Evolutionary conservation across 2,329 filamentous ascomycete species (phyloP).

Genomic region (Trichoderma koningiopsis): DNA sequence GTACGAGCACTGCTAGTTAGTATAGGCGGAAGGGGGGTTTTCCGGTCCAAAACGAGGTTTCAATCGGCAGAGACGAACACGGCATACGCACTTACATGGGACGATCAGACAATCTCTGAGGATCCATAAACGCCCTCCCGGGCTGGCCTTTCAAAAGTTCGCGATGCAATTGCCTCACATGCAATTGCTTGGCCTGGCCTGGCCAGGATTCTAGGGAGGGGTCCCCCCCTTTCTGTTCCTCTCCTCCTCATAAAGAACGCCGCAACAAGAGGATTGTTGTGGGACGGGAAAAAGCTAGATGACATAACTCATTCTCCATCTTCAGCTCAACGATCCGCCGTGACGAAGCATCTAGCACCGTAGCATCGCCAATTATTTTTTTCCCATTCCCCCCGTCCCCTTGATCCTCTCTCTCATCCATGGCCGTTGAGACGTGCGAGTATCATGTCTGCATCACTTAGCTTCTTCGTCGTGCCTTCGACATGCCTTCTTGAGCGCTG

Average conservation of each 20-base stretch:
- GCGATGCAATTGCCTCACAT: neutral
- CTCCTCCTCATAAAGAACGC: neutral
- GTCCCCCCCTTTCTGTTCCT: neutral
- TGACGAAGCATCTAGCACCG: neutral
- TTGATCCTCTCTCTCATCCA: neutral
- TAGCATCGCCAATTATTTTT: neutral
- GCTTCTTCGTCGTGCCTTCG: neutral
- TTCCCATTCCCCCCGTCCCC: neutral
- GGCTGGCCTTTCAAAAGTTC: neutral
- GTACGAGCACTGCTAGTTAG: neutral
- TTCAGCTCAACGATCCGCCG: constrained; percentile 12
- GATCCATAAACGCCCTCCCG: neutral
- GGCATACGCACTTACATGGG: constrained; percentile 8
- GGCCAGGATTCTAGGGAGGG: neutral
- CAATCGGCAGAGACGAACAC: neutral
- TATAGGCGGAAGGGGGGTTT: neutral
- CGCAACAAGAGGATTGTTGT: neutral
- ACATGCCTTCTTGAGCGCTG: constrained; percentile 16
- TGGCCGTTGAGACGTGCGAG: neutral
- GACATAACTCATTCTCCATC: neutral
- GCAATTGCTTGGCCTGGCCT: neutral
- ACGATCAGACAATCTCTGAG: neutral
- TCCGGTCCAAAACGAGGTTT: neutral
- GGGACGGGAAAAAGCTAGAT: neutral
- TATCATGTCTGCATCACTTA: constrained; percentile 8